Conservation (phyloP, 1,139 yeast species). For the Candida tunisiensis region DNA sequence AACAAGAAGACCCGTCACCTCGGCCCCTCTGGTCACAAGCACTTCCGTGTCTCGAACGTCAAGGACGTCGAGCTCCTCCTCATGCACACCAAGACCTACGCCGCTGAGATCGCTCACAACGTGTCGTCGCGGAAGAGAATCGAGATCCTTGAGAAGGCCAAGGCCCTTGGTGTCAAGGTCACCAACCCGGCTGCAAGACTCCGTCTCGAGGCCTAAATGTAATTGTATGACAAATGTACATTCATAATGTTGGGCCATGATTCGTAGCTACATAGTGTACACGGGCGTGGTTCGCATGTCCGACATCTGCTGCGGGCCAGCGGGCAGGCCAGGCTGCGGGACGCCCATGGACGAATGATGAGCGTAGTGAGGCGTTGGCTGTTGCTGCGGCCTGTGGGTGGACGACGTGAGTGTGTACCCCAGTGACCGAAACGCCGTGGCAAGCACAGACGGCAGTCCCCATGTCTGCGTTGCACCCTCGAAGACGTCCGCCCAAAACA, state of each 20-base stretch:
- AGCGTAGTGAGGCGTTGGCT: no score
- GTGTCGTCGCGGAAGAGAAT: conserved; percentile 98
- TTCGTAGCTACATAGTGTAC: no score
- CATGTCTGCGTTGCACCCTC: conserved; percentile 14
- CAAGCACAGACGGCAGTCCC: conserved; percentile 13
- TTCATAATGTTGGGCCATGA: no score
- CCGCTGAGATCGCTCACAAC: conserved; percentile 99
- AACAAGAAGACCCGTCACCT: conserved; percentile 97
- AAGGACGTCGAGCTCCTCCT: conserved; percentile 90
- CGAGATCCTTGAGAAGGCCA: conserved; percentile 91
- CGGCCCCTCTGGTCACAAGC: conserved; percentile 97
- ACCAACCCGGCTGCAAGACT: conserved; percentile 99
- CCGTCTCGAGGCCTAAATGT: conserved; percentile 79
- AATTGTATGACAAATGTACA: background rate
- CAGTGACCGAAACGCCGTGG: conserved; percentile 12
- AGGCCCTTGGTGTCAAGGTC: conserved; percentile 96
- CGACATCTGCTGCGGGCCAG: no score
- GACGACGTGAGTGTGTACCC: conserved; percentile 7
- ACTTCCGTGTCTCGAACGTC: conserved; percentile 82
- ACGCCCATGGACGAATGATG: no score
- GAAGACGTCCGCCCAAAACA: conserved; percentile 14
- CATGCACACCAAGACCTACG: conserved; percentile 96
- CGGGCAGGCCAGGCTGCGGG: no score
- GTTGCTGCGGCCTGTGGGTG: no score
- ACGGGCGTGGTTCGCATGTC: no score